phyloP scores from a whole-genome alignment of 805 yeast species.

The Myxozyma kluyveri region DNA sequence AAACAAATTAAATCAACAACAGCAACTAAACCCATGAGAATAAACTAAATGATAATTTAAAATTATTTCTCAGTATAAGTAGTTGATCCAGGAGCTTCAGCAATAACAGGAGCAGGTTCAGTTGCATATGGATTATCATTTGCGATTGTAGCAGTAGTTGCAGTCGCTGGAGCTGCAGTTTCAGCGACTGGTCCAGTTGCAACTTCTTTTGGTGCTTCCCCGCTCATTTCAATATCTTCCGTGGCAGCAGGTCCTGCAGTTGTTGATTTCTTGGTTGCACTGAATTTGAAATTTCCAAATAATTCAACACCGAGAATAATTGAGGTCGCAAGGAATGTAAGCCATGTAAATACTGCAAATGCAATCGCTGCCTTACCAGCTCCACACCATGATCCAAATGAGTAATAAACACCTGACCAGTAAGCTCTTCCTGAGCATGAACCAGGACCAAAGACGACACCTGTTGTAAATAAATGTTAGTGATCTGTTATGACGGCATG shows the following conservation, averaged over 20 bases:
- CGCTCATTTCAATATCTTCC: neutral
- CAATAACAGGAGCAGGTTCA: slow-evolving; percentile 7
- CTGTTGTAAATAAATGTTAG: neutral
- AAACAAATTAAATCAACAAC: too few species aligned
- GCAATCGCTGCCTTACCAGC: slow-evolving; percentile 28
- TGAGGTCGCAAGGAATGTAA: slow-evolving; percentile 6
- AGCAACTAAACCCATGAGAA: neutral
- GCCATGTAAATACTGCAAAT: slow-evolving; percentile 28
- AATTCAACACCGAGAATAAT: slow-evolving; percentile 3
- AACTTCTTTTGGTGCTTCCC: neutral
- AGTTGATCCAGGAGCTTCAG: slow-evolving; percentile 5
- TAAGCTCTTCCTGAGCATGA: neutral
- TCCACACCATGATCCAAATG: slow-evolving; percentile 12
- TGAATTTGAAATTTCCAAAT: neutral
- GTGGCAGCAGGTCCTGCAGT: slow-evolving; percentile 1
- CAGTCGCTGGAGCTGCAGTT: neutral
- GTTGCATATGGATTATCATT: too few species aligned
- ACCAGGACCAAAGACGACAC: slow-evolving; percentile 4
- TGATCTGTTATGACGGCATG: neutral
- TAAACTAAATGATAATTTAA: neutral
- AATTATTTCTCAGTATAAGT: neutral
- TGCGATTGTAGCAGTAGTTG: neutral
- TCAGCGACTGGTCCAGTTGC: neutral
- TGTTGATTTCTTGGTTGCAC: slow-evolving; percentile 1
- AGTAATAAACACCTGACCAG: neutral